Conservation (phyloP, 345 rosid genomes). For the Moricandia arvensis region DNA sequence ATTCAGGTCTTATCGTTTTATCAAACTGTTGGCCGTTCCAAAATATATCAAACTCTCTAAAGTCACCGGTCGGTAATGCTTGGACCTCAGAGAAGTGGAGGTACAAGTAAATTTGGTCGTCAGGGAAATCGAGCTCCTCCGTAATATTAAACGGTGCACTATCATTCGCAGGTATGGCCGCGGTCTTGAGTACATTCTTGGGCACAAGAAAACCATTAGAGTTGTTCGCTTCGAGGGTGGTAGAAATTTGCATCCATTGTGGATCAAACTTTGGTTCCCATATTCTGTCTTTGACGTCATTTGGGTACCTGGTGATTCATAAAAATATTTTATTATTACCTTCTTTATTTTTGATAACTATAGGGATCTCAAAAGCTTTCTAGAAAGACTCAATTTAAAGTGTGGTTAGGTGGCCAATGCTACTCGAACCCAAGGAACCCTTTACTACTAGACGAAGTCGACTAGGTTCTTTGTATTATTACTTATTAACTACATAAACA, state of each 20-base stretch:
- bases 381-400: too few species aligned
- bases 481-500: not conserved
- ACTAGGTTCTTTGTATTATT: too few species aligned
- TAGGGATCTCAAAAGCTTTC: too few species aligned
- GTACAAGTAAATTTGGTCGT: slow-evolving; percentile 14
- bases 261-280: slow-evolving; percentile 14
- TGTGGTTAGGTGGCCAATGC: too few species aligned
- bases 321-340: slow-evolving; percentile 6
- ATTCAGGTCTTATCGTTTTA: not conserved
- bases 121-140: slow-evolving; percentile 6
- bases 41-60: slow-evolving; percentile 7
- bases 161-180: slow-evolving; percentile 38
- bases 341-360: too few species aligned
- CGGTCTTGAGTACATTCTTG: slow-evolving; percentile 31
- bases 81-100: slow-evolving; percentile 24
- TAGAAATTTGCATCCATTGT: slow-evolving; percentile 15
- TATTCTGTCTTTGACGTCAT: slow-evolving; percentile 30
- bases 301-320: slow-evolving; percentile 23
- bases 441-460: too few species aligned
- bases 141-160: slow-evolving; percentile 6
- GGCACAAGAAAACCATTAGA: slow-evolving; percentile 24
- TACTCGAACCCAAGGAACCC: too few species aligned
- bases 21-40: not conserved
- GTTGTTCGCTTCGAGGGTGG: not conserved
- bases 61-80: not conserved